Base-by-base conservation (phyloP, 805 yeast genomes). In the Candida multigemmis region DNA sequence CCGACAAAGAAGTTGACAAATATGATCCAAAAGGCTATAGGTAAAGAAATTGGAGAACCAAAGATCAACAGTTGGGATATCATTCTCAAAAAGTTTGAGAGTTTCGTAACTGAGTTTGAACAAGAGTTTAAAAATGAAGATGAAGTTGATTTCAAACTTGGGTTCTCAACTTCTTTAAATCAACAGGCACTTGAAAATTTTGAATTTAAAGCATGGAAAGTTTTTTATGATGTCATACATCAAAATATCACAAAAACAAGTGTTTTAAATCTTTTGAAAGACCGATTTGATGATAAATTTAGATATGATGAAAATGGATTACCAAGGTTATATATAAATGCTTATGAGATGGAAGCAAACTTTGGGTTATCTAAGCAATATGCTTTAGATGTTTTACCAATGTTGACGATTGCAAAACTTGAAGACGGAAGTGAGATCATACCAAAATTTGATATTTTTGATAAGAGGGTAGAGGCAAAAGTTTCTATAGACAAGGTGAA, bases 241-340 rank as follows among this genome's bases (percentile, higher is more conserved):
- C 80, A 78, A 30, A 66, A 70, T 37, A 52, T 82, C 25, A 67
- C 73, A 16, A 79, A 73, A 33, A 94, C 82, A 28, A 72, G 68
- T 12, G 70, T 82, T 6, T 60, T 78, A 2, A 59, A 65, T 28
- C 65, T 84, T 14, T 53, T 89, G 45, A 75, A 83, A 45, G 93
- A 83, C 33, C 60, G 72, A 32, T 89, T 91, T 56, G 96, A 89
- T 41, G 83, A 76, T 31, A 60, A 54, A 22, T 89, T 91, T 59
- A 67, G 89, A 40, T 91, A 81, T 48, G 96, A 86, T 48, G 76
- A 69, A 19, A 68, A 77, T 34, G 93, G 87, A 3, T 53, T 84
- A 16, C 98, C 98, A 9, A 68, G 74, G 20, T 61, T 87, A 17
- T 89, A 94, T 82, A 74, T 71, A 37, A 76, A 74, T 29, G 69